Conservation (phyloP, 768 basidiomycete genomes). For the Scleroderma citrinum region DNA sequence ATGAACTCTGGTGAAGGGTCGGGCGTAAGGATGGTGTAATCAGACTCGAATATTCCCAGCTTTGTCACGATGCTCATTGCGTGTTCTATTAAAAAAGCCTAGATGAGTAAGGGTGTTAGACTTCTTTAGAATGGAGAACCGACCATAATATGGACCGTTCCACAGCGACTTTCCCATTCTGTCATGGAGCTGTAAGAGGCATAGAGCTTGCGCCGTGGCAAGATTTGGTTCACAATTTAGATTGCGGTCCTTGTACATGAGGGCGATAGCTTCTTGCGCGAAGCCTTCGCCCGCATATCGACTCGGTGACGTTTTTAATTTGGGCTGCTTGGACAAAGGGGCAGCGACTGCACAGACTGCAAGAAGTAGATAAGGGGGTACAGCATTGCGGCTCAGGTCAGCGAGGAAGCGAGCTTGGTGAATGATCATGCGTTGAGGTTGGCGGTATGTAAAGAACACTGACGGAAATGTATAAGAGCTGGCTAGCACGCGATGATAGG, state of each 20-base stretch:
- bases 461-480: slow-evolving; percentile 4
- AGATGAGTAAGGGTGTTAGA: slow-evolving; percentile 4
- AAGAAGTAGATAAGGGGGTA: slow-evolving; percentile 66
- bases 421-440: slow-evolving; percentile 69
- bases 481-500: not conserved
- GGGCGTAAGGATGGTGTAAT: slow-evolving; percentile 54
- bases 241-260: slow-evolving; percentile 63
- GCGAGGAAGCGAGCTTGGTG: slow-evolving; percentile 76
- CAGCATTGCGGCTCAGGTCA: slow-evolving; percentile 55
- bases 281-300: slow-evolving; percentile 50
- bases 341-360: slow-evolving; percentile 77
- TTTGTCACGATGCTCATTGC: slow-evolving; percentile 63
- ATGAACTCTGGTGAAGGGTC: slow-evolving; percentile 55
- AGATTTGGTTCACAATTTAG: slow-evolving; percentile 59
- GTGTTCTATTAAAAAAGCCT: slow-evolving; percentile 38
- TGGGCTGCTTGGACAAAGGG: slow-evolving; percentile 63
- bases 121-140: slow-evolving; percentile 7
- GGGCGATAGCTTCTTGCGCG: slow-evolving; percentile 52
- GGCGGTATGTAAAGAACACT: slow-evolving; percentile 83
- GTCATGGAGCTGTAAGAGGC: slow-evolving; percentile 67
- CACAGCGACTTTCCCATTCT: slow-evolving; percentile 36
- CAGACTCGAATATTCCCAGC: slow-evolving; percentile 59
- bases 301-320: slow-evolving; percentile 48
- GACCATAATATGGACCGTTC: slow-evolving; percentile 27
- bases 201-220: slow-evolving; percentile 69